A percentile compares a stretch with the other conserved stretches of the same genome.
These are phyloP conservation scores for Auriscalpium microsporum DNA, from an alignment of 768 basidiomycete species.

Conservation along the genomic window DNA sequence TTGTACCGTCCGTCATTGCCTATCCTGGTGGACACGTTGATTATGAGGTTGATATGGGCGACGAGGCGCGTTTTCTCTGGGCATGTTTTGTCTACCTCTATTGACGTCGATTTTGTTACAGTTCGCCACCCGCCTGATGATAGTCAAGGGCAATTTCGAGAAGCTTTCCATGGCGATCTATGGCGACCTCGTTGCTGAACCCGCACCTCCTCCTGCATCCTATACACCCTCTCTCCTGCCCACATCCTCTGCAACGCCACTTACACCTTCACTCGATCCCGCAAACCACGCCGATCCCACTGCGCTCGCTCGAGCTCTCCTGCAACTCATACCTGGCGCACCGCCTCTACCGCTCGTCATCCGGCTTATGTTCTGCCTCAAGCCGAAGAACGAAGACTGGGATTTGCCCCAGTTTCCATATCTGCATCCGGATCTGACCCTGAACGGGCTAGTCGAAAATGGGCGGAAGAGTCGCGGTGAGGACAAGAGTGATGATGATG, in stretches of 20 bases:
- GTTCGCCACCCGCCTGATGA: slow-evolving; percentile 73
- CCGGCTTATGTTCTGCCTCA: slow-evolving; percentile 71
- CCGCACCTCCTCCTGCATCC: slow-evolving; percentile 23
- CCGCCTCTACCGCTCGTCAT: slow-evolving; percentile 59
- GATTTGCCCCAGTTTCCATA: slow-evolving; percentile 66
- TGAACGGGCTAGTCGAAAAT: no score
- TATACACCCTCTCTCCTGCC: slow-evolving; percentile 38
- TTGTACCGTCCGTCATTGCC: slow-evolving; percentile 62
- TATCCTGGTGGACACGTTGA: slow-evolving; percentile 64
- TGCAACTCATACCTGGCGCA: slow-evolving; percentile 50
- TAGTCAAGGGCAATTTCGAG: slow-evolving; percentile 68
- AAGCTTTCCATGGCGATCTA: slow-evolving; percentile 55
- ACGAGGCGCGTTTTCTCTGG: slow-evolving; percentile 40
- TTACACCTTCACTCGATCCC: slow-evolving; percentile 51
- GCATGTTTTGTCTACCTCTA: not conserved
- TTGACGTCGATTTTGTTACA: slow-evolving; percentile 20
- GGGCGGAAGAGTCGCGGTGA: no score
- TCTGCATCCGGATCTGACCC: slow-evolving; percentile 51
- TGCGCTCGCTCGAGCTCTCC: slow-evolving; percentile 49
- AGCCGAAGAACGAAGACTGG: slow-evolving; percentile 75
- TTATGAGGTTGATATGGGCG: slow-evolving; percentile 61
- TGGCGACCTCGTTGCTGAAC: slow-evolving; percentile 46
- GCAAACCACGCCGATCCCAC: slow-evolving; percentile 54
- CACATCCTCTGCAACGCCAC: slow-evolving; percentile 25
- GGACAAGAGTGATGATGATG: no score